Conservation (phyloP, 352 stramenopile genomes). For the Nothophytophthora sp. region DNA sequence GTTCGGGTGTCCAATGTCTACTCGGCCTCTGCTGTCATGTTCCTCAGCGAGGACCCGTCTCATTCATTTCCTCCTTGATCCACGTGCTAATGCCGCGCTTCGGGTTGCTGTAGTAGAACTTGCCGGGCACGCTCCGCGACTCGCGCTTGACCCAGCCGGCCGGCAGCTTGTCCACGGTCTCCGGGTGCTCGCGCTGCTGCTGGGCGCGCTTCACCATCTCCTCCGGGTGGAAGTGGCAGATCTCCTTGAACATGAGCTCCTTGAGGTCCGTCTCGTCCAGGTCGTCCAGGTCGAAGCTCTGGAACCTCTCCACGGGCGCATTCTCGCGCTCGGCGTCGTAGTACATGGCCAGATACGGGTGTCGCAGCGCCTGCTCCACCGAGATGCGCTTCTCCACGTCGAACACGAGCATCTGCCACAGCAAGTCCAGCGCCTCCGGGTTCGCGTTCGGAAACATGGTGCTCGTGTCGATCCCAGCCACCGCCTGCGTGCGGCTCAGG, state of each 20-base stretch:
- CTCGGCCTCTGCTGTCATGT: no score
- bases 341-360: slow-evolving; percentile 95
- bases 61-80: slow-evolving; percentile 88
- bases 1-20: no score
- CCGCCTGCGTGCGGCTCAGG: slow-evolving; percentile 78
- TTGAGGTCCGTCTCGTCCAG: slow-evolving; percentile 85
- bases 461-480: slow-evolving; percentile 77
- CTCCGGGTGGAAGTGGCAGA: slow-evolving; percentile 87
- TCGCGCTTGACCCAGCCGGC: slow-evolving; percentile 87
- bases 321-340: slow-evolving; percentile 81
- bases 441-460: slow-evolving; percentile 89
- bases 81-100: slow-evolving; percentile 90
- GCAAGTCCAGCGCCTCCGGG: slow-evolving; percentile 75
- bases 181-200: slow-evolving; percentile 70
- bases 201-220: slow-evolving; percentile 89
- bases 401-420: slow-evolving; percentile 91
- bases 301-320: slow-evolving; percentile 68
- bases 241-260: slow-evolving; percentile 92
- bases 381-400: slow-evolving; percentile 96
- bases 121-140: slow-evolving; percentile 80
- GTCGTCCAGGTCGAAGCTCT: slow-evolving; percentile 87
- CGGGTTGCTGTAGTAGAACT: slow-evolving; percentile 91
- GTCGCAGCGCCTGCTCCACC: slow-evolving; percentile 94
- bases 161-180: slow-evolving; percentile 72
- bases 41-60: no score